A percentile compares a stretch with the other conserved stretches of the same genome.
These are phyloP conservation scores for Boletus reticulatus DNA, from an alignment of 768 basidiomycete genomes.

Conservation along the genomic window DNA sequence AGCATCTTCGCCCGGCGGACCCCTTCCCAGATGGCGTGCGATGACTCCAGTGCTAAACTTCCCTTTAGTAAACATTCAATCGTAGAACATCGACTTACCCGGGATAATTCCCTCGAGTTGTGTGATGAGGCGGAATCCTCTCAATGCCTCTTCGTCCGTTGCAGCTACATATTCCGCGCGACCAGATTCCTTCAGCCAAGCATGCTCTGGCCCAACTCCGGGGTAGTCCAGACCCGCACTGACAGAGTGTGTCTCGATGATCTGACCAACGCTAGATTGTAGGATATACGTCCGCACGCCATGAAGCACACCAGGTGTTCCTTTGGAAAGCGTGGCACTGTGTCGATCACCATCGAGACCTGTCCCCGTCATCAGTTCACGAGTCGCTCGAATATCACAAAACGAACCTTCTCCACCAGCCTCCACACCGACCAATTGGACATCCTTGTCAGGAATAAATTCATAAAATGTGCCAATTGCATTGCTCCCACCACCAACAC, in stretches of 20 bases:
- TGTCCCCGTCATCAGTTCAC: constrained; percentile 11
- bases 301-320: constrained; percentile 92
- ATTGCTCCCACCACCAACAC: constrained; percentile 97
- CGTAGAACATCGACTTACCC: constrained; percentile 43
- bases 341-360: constrained; percentile 83
- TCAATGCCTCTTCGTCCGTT: constrained; percentile 90
- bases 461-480: constrained; percentile 98
- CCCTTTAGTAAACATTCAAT: constrained; percentile 4
- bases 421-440: constrained; percentile 90
- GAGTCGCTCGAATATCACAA: background rate
- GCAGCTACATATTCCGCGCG: constrained; percentile 92
- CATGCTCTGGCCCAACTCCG: constrained; percentile 97
- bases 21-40: constrained; percentile 95
- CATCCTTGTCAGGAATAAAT: constrained; percentile 85
- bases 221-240: constrained; percentile 96
- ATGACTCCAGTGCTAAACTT: constrained; percentile 80
- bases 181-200: constrained; percentile 93
- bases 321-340: constrained; percentile 90
- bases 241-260: constrained; percentile 96
- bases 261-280: constrained; percentile 86
- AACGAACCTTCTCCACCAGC: constrained; percentile 90
- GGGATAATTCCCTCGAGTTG: constrained; percentile 98
- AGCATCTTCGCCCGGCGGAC: constrained; percentile 81
- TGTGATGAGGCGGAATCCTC: constrained; percentile 89
- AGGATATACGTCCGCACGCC: constrained; percentile 95